A percentile compares a stretch with the other conserved stretches of the same genome.
phyloP scores from a whole-genome alignment of 83 land plant genomes.

The Picea engelmannii region DNA sequence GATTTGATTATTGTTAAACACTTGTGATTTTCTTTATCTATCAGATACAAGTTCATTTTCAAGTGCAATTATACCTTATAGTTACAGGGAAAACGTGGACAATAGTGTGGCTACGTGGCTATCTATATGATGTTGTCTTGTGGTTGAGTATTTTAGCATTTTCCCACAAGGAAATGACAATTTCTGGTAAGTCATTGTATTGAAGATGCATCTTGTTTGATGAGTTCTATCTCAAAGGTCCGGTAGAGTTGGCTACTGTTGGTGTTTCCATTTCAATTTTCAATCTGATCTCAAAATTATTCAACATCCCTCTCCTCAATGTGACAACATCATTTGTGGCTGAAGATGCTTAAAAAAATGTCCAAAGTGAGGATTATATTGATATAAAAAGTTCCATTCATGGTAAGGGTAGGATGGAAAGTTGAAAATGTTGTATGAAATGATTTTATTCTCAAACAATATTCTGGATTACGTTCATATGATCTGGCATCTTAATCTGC shows the following conservation, averaged over 20 bases:
- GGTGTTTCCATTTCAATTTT: too few relatives aligned
- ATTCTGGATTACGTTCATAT: background rate
- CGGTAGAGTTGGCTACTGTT: constrained; percentile 73
- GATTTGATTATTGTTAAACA: too few relatives aligned
- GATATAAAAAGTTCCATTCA: too few relatives aligned
- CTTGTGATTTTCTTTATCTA: too few relatives aligned
- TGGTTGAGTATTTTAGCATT: background rate
- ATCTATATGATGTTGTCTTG: too few relatives aligned
- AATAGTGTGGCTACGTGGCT: too few relatives aligned
- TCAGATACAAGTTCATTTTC: too few relatives aligned
- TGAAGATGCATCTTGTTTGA: background rate
- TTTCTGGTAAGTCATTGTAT: background rate
- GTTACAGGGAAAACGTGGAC: too few relatives aligned
- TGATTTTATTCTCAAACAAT: background rate
- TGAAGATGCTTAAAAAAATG: constrained; percentile 52
- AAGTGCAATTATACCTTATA: too few relatives aligned
- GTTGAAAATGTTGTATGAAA: background rate
- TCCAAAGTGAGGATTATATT: constrained; percentile 2
- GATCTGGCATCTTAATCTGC: constrained; percentile 3
- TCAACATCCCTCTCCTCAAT: constrained; percentile 77
- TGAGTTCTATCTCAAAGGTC: constrained; percentile 38
- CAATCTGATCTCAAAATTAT: too few relatives aligned
- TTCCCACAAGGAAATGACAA: background rate
- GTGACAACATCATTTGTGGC: constrained; percentile 97
- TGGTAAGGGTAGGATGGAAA: background rate